phyloP scores from a whole-genome alignment of 129 eudicot species.

The Centaurea solstitialis region DNA sequence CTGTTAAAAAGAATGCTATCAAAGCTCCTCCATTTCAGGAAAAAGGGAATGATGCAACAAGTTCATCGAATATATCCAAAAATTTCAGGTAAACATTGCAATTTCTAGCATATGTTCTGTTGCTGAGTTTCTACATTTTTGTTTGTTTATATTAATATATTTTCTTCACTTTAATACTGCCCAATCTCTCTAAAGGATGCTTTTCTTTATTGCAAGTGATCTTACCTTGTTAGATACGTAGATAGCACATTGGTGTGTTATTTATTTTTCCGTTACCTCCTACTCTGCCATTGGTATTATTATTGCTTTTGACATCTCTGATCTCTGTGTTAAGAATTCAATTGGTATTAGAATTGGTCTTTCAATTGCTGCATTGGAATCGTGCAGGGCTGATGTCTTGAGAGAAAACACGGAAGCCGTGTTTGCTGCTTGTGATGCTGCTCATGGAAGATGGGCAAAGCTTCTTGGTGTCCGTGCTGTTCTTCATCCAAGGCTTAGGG shows the following conservation, averaged over 20 bases:
- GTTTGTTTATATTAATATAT: neutral
- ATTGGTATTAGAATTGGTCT: no score
- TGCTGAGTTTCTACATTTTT: neutral
- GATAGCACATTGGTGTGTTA: neutral
- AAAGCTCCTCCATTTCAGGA: constrained; percentile 44
- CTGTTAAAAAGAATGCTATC: constrained; percentile 45
- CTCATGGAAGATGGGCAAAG: constrained; percentile 99
- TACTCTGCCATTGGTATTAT: no score
- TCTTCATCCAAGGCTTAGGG: constrained; percentile 79
- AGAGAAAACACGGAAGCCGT: constrained; percentile 97
- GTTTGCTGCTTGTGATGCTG: constrained; percentile 92
- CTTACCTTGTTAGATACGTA: neutral
- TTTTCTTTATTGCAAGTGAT: neutral
- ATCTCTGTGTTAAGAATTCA: no score
- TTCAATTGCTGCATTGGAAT: no score
- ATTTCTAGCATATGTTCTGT: neutral
- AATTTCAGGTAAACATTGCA: constrained; percentile 66
- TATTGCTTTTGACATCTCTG: no score
- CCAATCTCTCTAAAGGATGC: neutral
- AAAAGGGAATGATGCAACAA: constrained; percentile 62
- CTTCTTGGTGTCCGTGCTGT: constrained; percentile 92
- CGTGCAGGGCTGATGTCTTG: constrained; percentile 74
- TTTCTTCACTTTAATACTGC: neutral
- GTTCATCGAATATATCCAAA: constrained; percentile 60
- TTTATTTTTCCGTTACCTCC: neutral